Conservation (phyloP, 225 moss, liverwort and hornwort species). For the Straminergon stramineum region DNA sequence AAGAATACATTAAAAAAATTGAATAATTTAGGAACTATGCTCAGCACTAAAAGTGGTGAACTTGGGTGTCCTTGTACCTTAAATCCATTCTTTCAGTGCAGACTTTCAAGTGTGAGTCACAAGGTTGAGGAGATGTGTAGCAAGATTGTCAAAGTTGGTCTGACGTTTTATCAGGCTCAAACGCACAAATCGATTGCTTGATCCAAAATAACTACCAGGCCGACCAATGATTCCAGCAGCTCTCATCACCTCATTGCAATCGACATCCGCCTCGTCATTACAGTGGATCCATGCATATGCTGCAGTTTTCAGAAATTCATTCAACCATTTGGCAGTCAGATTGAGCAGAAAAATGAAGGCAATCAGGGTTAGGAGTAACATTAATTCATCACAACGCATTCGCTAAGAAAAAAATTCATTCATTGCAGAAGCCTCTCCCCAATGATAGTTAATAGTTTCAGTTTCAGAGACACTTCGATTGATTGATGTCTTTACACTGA, state of each 20-base stretch:
- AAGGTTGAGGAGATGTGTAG: constrained; percentile 20
- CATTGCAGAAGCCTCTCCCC: neutral
- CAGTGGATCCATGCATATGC: constrained; percentile 57
- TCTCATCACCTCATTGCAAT: constrained; percentile 30
- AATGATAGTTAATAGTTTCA: neutral
- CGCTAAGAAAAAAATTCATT: neutral
- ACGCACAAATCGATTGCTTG: constrained; percentile 25
- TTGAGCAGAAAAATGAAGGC: neutral
- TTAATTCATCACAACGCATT: neutral
- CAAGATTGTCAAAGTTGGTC: constrained; percentile 31
- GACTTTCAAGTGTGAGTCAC: neutral
- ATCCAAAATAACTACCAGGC: constrained; percentile 25
- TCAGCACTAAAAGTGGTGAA: neutral
- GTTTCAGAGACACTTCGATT: neutral
- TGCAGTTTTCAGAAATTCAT: constrained; percentile 6
- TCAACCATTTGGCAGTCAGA: neutral
- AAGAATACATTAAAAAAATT: neutral
- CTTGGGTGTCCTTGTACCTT: neutral
- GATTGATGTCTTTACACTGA: neutral
- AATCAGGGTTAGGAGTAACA: neutral
- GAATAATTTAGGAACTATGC: neutral
- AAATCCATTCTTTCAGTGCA: neutral
- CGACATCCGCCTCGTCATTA: constrained; percentile 28
- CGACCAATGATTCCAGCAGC: constrained; percentile 26
- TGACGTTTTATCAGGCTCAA: constrained; percentile 35